Conservation (phyloP, 2,329 filamentous ascomycete species). For the Chaetothyriales sp. region DNA sequence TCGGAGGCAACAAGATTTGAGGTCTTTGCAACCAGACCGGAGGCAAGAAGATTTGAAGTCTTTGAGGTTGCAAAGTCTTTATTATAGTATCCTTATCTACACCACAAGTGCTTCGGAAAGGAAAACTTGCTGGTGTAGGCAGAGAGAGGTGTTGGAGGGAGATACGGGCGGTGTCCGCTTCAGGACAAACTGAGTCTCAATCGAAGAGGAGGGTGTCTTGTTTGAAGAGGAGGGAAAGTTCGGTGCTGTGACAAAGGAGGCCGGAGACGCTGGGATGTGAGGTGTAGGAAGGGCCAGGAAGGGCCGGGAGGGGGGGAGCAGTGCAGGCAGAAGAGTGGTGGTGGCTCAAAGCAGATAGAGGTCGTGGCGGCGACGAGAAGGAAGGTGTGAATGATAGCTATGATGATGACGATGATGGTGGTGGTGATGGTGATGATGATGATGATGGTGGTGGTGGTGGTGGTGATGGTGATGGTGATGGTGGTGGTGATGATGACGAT, state of each 20-base stretch:
- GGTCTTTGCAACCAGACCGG: conserved; percentile 36
- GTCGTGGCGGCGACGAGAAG: neutral
- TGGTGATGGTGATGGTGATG: neutral
- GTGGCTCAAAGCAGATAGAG: neutral
- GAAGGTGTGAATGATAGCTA: neutral
- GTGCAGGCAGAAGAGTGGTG: neutral
- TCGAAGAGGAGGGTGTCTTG: conserved; percentile 15
- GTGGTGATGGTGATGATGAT: neutral
- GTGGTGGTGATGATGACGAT: neutral
- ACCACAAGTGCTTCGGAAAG: conserved; percentile 62
- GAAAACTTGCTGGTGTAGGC: conserved; percentile 80
- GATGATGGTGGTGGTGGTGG: neutral
- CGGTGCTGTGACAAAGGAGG: conserved; percentile 13
- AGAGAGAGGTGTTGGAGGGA: conserved; percentile 18
- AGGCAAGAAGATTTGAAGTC: conserved; percentile 29
- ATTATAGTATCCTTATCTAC: conserved; percentile 60
- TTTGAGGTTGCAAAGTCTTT: conserved; percentile 32
- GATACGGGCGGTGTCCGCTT: conserved; percentile 1
- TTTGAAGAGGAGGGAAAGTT: conserved; percentile 3
- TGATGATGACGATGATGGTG: neutral
- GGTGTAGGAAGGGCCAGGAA: conserved; percentile 11
- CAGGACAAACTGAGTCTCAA: neutral
- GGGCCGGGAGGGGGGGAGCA: too few species aligned
- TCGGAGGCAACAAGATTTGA: conserved; percentile 25
- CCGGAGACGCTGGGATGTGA: conserved; percentile 8